Evolutionary conservation across 108 stramenopile species (phyloP).

Genomic region (Nitzschia putrida): DNA sequence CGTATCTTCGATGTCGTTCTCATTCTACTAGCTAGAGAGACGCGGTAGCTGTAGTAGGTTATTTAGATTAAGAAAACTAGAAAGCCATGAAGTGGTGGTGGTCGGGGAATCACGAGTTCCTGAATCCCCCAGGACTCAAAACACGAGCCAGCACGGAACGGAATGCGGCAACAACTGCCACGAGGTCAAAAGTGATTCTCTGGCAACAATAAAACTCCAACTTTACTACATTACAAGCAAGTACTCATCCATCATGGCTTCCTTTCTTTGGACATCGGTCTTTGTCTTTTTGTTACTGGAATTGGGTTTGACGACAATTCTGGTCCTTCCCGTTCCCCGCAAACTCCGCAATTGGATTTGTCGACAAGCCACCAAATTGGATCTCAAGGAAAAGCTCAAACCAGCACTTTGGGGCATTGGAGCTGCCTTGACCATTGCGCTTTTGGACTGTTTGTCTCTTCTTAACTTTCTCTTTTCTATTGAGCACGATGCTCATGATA

Average conservation of each 20-base stretch:
- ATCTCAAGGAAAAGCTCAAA: conserved; percentile 26
- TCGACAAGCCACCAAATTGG: conserved; percentile 19
- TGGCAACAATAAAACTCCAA: too few species aligned
- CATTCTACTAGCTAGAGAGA: too few species aligned
- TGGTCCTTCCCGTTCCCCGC: conserved; percentile 46
- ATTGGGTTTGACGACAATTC: conserved; percentile 30
- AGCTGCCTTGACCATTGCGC: conserved; percentile 28
- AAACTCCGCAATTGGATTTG: conserved; percentile 32
- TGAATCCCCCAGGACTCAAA: too few species aligned
- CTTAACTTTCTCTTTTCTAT: conserved; percentile 7
- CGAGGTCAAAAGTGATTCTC: too few species aligned
- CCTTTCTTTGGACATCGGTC: conserved; percentile 40
- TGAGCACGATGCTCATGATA: conserved; percentile 3
- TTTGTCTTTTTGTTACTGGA: conserved; percentile 40
- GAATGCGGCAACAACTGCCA: too few species aligned
- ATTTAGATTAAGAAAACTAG: too few species aligned
- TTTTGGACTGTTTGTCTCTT: conserved; percentile 27
- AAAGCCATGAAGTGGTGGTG: too few species aligned
- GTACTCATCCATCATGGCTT: conserved; percentile 26
- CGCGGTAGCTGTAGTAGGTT: too few species aligned
- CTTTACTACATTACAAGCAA: neutral
- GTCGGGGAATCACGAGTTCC: too few species aligned
- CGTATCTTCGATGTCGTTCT: too few species aligned
- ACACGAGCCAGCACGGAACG: too few species aligned
- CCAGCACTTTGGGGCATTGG: conserved; percentile 20